These are phyloP conservation scores for Penstemon eatonii DNA, from an alignment of 257 asterid species.

Conservation along the genomic window DNA sequence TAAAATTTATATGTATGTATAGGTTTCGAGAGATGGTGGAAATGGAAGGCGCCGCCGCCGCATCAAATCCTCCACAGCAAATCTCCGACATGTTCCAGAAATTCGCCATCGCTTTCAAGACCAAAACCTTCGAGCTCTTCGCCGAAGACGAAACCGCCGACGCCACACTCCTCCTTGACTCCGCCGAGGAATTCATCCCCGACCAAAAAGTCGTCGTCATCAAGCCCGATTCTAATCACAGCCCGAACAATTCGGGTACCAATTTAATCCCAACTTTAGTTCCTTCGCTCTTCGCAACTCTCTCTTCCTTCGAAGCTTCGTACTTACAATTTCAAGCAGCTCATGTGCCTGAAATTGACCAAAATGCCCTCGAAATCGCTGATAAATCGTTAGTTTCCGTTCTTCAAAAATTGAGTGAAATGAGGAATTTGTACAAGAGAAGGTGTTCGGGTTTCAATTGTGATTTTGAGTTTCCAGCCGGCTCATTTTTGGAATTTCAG, in stretches of 20 bases:
- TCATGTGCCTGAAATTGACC: conserved; percentile 77
- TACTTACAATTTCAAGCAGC: conserved; percentile 88
- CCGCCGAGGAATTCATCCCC: conserved; percentile 84
- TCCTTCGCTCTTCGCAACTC: conserved; percentile 63
- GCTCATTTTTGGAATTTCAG: conserved; percentile 69
- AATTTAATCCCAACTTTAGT: conserved; percentile 48
- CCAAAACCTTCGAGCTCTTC: conserved; percentile 91
- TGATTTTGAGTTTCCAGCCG: conserved; percentile 55
- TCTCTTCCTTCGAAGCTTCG: conserved; percentile 89
- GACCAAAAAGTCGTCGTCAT: conserved; percentile 88
- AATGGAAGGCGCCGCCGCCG: conserved; percentile 51
- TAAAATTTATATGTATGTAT: conserved; percentile 22
- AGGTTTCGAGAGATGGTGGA: conserved; percentile 48
- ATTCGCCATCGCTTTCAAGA: conserved; percentile 77
- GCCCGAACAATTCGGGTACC: conserved; percentile 20
- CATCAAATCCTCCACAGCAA: conserved; percentile 65
- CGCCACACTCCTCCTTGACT: conserved; percentile 62
- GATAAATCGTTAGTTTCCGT: conserved; percentile 65
- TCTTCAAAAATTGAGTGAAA: conserved; percentile 68
- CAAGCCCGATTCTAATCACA: conserved; percentile 61
- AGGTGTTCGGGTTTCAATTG: conserved; percentile 34
- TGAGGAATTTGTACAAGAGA: conserved; percentile 53
- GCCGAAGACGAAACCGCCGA: conserved; percentile 53
- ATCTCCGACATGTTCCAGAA: conserved; percentile 91
- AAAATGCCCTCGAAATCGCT: conserved; percentile 57